Percentiles rank a stretch among this genome's conserved stretches.
Evolutionary conservation across 768 basidiomycete species (phyloP).

Genomic region (Kwoniella newhampshirensis): DNA sequence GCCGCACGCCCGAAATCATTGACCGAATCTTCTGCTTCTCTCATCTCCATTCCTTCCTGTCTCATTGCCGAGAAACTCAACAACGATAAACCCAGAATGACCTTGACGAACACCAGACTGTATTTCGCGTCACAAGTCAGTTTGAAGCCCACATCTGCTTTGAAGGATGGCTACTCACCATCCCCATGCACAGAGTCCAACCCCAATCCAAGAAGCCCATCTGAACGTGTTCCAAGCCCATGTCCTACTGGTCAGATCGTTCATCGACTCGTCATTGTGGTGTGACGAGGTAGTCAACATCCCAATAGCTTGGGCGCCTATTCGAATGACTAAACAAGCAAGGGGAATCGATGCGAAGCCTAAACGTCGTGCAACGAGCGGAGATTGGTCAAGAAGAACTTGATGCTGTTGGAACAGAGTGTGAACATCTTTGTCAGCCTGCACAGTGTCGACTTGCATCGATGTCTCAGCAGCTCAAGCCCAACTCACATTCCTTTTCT

Average conservation of each 20-base stretch:
- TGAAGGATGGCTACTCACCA: constrained; percentile 61
- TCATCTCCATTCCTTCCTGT: constrained; percentile 70
- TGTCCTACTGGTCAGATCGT: constrained; percentile 7
- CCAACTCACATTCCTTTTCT: constrained; percentile 61
- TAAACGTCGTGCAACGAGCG: constrained; percentile 84
- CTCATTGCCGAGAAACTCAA: constrained; percentile 77
- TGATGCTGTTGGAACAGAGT: constrained; percentile 63
- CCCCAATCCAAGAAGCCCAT: constrained; percentile 38
- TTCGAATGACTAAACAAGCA: constrained; percentile 65
- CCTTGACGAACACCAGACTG: constrained; percentile 78
- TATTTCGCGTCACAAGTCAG: neutral
- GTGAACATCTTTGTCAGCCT: neutral
- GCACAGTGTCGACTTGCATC: too few species aligned
- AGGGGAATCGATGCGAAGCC: constrained; percentile 92
- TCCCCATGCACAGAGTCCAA: constrained; percentile 62
- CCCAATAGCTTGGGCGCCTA: constrained; percentile 54
- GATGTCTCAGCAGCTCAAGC: neutral
- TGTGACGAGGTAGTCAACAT: constrained; percentile 50
- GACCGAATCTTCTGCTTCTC: constrained; percentile 69
- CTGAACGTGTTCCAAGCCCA: constrained; percentile 60
- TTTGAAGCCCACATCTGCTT: neutral
- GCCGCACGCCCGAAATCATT: constrained; percentile 89
- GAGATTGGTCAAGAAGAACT: constrained; percentile 87
- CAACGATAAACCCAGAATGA: constrained; percentile 86
- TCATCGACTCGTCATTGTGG: constrained; percentile 19